Conservation (phyloP, 2,329 filamentous ascomycete species). For the Cladosporium sp. region DNA sequence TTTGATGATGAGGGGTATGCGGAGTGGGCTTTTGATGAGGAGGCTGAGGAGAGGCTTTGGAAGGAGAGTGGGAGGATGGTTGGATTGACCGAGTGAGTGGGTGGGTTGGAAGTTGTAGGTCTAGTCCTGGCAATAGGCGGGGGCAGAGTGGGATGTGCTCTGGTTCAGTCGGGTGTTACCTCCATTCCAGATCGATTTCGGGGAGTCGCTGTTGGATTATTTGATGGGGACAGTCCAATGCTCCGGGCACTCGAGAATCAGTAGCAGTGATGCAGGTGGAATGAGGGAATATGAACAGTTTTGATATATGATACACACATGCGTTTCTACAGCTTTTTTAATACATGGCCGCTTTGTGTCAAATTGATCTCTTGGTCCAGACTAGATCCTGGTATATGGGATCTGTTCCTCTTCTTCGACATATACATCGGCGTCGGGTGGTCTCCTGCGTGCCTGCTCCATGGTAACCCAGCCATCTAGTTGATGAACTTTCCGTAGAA, state of each 20-base stretch:
- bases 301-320: background rate
- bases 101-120: too few species aligned
- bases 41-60: conserved; percentile 41
- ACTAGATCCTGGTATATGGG: background rate
- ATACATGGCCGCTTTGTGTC: background rate
- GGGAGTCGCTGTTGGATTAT: too few species aligned
- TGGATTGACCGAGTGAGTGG: conserved; percentile 13
- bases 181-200: too few species aligned
- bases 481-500: conserved; percentile 72
- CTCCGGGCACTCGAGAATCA: too few species aligned
- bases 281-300: background rate
- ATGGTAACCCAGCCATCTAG: conserved; percentile 27
- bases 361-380: background rate
- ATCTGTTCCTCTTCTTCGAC: background rate
- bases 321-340: background rate
- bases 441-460: background rate
- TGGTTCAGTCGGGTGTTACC: too few species aligned
- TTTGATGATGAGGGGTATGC: conserved; percentile 28
- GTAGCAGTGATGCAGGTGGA: too few species aligned
- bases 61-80: conserved; percentile 30
- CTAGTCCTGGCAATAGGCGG: too few species aligned
- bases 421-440: too few species aligned
- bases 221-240: too few species aligned
- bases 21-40: conserved; percentile 35
- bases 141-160: too few species aligned